Conservation (phyloP, 2,329 filamentous ascomycete species). For the Botrytis hyacinthi region DNA sequence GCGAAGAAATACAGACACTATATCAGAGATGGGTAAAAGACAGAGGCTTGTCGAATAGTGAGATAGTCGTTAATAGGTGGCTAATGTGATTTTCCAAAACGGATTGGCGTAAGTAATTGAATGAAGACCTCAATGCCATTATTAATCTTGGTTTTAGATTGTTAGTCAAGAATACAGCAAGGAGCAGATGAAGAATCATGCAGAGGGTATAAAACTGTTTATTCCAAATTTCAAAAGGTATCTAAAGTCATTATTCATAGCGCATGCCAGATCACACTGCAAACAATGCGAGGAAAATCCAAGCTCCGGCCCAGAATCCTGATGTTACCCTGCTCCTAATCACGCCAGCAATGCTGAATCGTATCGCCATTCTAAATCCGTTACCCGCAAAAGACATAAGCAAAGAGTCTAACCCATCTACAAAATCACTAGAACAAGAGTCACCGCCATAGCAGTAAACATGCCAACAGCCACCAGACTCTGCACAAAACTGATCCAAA, state of each 20-base stretch:
- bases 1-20: too few species aligned
- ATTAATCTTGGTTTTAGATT: neutral
- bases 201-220: neutral
- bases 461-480: conserved; percentile 17
- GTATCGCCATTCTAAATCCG: neutral
- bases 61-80: neutral
- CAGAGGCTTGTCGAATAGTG: too few species aligned
- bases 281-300: neutral
- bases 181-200: neutral
- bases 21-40: too few species aligned
- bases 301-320: neutral
- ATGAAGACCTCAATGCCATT: neutral
- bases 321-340: neutral
- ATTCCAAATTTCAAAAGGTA: conserved; percentile 1
- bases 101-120: neutral
- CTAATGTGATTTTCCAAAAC: neutral
- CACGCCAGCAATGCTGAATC: neutral
- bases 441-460: conserved; percentile 14
- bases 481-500: conserved; percentile 17
- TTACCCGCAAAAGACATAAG: neutral
- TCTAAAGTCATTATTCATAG: neutral
- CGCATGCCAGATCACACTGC: neutral
- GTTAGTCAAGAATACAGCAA: neutral
- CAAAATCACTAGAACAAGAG: conserved; percentile 7
- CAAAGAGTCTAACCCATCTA: neutral